Evolutionary conservation across 2,329 filamentous ascomycete species (phyloP), one percentile per base, ranked within the genome.

Genomic region (Sphaceloma murrayae): DNA sequence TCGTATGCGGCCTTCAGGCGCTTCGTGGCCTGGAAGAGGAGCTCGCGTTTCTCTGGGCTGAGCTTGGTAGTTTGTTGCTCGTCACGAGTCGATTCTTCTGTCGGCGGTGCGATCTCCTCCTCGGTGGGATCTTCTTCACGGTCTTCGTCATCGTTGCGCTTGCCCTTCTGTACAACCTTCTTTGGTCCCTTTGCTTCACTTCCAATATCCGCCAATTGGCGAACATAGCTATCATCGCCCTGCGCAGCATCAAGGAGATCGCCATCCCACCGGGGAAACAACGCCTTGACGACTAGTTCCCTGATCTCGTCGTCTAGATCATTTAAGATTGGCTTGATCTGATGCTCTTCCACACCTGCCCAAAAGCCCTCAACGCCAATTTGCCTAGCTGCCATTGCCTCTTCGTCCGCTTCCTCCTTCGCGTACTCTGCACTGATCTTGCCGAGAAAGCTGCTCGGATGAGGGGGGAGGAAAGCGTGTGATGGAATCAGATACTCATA

Each of bases 401-500:
- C 82, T 31, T 83, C 66, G 34, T 84, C 77, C 1, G 78, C 78
- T 42, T 82, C 75, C 59, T 85, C 77, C 59, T 83, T 79, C 0
- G 85, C 85, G 43, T 78, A 68, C 55, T 89, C 78, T n/a, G 77
- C 73, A n/a, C 94, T 68, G 58, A 86, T 85, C 64, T 81, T 84
- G 6, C 85, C 88, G 26, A 98, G 64, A 60, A 76, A 94, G 49
- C 85, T 93, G 50, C 82, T 80, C 0, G 88, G 88, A 59, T 96
- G 88, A 0, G 91, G 91, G 14, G 91, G 91, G 22, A 98, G 67
- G 54, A 98, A 84, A 46, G 84, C 86, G 64, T 96, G 87, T 31
- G 84, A 91, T 2, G 91, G 91, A 62, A 98, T 85, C 43, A 98
- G 70, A 60, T 98, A 98, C 67, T 98, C 91, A 65, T 98, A 98